phyloP scores from a whole-genome alignment of 331 rosid species.

The Acacia concinna region DNA sequence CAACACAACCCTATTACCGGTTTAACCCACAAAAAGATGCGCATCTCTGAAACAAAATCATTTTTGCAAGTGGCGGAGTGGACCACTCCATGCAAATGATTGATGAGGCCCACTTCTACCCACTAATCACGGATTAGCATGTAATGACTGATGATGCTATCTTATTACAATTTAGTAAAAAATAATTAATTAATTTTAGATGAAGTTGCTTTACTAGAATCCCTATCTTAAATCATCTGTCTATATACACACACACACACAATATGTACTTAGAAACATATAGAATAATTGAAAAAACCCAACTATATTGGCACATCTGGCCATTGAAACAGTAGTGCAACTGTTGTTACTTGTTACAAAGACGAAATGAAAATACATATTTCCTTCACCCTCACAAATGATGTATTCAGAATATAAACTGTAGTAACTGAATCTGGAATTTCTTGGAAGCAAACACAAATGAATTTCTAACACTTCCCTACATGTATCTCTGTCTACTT shows the following conservation, averaged over 20 bases:
- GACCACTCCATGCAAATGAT: not conserved
- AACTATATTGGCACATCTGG: conserved; percentile 20
- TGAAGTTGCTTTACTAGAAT: not conserved
- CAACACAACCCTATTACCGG: not conserved
- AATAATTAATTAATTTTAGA: not conserved
- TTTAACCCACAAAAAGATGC: not conserved
- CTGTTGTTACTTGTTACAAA: conserved; percentile 39
- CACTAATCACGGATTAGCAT: not conserved
- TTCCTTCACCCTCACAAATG: conserved; percentile 34
- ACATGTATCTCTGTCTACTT: conserved; percentile 39
- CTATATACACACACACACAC: not conserved
- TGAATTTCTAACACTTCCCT: conserved; percentile 36
- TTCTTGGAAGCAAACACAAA: conserved; percentile 26
- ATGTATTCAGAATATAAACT: conserved; percentile 31
- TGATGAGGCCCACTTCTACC: not conserved
- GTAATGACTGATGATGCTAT: not conserved
- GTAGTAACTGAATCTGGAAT: conserved; percentile 41
- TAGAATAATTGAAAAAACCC: not conserved
- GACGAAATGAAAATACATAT: conserved; percentile 36
- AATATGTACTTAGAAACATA: not conserved
- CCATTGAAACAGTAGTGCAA: conserved; percentile 28
- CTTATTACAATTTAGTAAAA: not conserved
- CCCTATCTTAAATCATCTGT: not conserved
- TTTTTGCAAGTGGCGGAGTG: not conserved
- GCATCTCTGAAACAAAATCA: not conserved